Evolutionary conservation across 176 grass and related monocot species (phyloP), one percentile per base, ranked within the genome.

Genomic region (Guadua angustifolia): DNA sequence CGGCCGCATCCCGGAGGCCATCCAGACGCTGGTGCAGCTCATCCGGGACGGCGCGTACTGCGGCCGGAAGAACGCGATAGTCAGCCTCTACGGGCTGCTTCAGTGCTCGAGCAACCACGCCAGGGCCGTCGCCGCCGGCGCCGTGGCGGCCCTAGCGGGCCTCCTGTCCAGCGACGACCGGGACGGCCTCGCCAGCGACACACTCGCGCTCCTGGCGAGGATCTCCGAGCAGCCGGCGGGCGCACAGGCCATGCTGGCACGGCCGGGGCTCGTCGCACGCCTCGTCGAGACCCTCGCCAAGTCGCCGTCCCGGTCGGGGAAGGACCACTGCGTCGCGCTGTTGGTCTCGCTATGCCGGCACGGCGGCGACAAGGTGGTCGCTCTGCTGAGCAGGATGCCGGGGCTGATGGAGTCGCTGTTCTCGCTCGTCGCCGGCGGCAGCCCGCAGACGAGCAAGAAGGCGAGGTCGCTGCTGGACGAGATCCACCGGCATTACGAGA

Each of bases 11-110:
- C 89, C 82, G 15, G 85, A 94, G 69, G 89, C 96, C 1, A 87
- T 99, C 39, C 85, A 87, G 61, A 87, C 91, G 59, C 80, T 99
- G 57, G 91, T 99, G 59, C 79, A 81, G 69, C 79, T 95, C 73
- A 43, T 95, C 22, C 81, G 69, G 39, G 89, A 91, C 12, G 96
- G 89, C 44, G 81, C 65, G 12, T 67, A 66, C 58, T 87, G 89
- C 0, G 88, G 89, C 15, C 77, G 77, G 51, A 93, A 94, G 86
- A 94, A 95, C 73, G 96, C 91, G 6, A 82, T 91, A 57, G 89
- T 92, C 10, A 85, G 90, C 77, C 83, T 99, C 12, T 99, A 86
- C 73, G 88, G 80, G 5, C 74, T 99, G 11, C 80, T 99, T 9
- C 85, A 85, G 70, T 81, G 77, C 73, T 9, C 69, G 1, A 25